These are phyloP conservation scores for Kwoniella dendrophila DNA, from an alignment of 768 basidiomycete genomes.

Conservation along the genomic window DNA sequence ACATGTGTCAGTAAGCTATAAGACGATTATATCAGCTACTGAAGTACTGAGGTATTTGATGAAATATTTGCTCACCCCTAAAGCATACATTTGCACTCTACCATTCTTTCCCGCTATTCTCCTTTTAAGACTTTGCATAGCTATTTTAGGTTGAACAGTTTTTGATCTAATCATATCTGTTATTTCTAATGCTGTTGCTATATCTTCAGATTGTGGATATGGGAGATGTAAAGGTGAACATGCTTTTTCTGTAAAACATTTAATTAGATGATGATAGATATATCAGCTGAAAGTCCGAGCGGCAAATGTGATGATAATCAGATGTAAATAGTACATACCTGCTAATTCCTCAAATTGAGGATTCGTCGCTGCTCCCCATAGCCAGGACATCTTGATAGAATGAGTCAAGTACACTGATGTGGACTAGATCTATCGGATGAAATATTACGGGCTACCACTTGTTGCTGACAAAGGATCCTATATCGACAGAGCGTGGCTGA, in stretches of 20 bases:
- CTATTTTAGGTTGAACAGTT: conserved; percentile 77
- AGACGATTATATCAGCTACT: background rate
- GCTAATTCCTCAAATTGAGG: conserved; percentile 55
- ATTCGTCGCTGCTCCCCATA: conserved; percentile 45
- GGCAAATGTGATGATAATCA: background rate
- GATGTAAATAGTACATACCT: conserved; percentile 32
- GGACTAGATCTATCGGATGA: background rate
- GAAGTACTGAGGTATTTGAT: conserved; percentile 19
- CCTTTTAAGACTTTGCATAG: conserved; percentile 84
- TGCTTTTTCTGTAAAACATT: conserved; percentile 54
- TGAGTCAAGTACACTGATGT: background rate
- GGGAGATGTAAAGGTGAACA: conserved; percentile 54
- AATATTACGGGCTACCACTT: background rate
- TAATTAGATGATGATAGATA: background rate
- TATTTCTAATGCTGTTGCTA: conserved; percentile 90
- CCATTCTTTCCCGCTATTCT: conserved; percentile 92
- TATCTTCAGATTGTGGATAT: conserved; percentile 67
- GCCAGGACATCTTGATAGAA: conserved; percentile 38
- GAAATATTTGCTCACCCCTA: conserved; percentile 65
- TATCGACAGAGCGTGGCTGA: background rate
- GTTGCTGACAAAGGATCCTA: conserved; percentile 19
- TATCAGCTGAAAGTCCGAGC: background rate
- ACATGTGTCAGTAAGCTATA: conserved; percentile 81
- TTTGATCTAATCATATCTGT: conserved; percentile 96
- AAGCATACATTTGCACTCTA: conserved; percentile 86